Conservation (phyloP, 441 rosid genomes). For the Oxalis stricta region DNA sequence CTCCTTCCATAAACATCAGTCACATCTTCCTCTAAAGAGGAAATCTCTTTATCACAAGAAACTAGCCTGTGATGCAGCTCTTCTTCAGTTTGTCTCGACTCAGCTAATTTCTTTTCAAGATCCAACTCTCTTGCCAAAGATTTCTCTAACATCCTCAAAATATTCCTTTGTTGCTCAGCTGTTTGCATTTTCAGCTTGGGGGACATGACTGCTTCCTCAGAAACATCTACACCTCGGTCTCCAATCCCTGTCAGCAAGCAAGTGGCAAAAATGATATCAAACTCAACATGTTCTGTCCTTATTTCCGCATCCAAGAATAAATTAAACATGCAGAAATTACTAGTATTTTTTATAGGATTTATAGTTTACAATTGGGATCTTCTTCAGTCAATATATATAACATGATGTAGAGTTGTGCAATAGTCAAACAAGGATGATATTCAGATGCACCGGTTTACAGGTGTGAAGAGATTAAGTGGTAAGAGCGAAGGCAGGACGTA, state of each 20-base stretch:
- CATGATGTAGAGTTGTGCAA: no score
- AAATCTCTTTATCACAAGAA: constrained; percentile 55
- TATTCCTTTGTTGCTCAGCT: constrained; percentile 41
- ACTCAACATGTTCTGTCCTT: no score
- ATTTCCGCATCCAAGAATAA: no score
- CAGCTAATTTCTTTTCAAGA: constrained; percentile 56
- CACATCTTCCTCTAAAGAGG: constrained; percentile 90
- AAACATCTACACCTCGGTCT: constrained; percentile 21
- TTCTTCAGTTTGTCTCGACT: constrained; percentile 50
- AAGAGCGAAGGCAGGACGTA: no score
- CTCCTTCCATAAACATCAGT: constrained; percentile 87
- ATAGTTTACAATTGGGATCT: constrained; percentile 48
- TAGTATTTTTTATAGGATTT: no score
- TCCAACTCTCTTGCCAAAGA: constrained; percentile 65
- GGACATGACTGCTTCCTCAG: constrained; percentile 27
- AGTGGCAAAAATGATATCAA: constrained; percentile 3
- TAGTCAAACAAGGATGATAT: no score
- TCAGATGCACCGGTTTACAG: no score
- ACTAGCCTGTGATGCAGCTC: constrained; percentile 69
- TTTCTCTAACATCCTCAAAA: constrained; percentile 66
- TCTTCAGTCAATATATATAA: no score
- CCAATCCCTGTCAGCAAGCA: constrained; percentile 37
- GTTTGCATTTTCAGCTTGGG: constrained; percentile 30
- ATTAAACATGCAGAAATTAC: no score
- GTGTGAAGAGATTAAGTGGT: no score